Conservation (phyloP, 2,329 filamentous ascomycete genomes). For the Xylariaceae sp. region DNA sequence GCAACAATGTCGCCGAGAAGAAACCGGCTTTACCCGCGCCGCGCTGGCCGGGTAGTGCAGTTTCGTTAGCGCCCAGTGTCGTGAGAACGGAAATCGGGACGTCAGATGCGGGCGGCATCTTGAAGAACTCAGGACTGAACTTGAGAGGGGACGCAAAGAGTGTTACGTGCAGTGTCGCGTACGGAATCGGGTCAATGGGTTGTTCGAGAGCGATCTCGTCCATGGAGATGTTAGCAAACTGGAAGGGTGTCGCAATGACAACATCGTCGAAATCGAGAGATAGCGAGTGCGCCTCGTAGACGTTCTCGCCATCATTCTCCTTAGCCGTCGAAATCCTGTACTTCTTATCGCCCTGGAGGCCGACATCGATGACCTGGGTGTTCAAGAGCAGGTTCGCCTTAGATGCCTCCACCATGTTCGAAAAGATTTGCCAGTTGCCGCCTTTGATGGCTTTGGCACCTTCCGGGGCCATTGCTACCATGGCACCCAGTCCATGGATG, state of each 20-base stretch:
- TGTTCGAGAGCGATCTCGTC: constrained; percentile 53
- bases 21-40: constrained; percentile 72
- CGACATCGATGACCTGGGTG: constrained; percentile 52
- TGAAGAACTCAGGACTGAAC: constrained; percentile 71
- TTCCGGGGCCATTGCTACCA: constrained; percentile 83
- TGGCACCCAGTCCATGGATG: constrained; percentile 84
- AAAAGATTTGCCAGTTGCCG: constrained; percentile 94
- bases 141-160: constrained; percentile 73
- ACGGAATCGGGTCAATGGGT: constrained; percentile 72
- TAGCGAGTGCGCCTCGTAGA: constrained; percentile 33
- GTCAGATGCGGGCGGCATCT: constrained; percentile 48
- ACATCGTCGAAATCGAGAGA: constrained; percentile 67
- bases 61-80: constrained; percentile 61
- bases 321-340: constrained; percentile 42
- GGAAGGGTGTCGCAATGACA: constrained; percentile 76
- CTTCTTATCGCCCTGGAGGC: constrained; percentile 25
- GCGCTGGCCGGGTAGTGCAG: constrained; percentile 43
- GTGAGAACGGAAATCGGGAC: constrained; percentile 77
- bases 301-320: constrained; percentile 19
- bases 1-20: constrained; percentile 77
- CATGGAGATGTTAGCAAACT: constrained; percentile 64
- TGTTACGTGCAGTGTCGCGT: constrained; percentile 82
- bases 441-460: constrained; percentile 73
- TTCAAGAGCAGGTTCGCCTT: constrained; percentile 58
- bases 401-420: constrained; percentile 66